Evolutionary conservation across 108 stramenopile species (phyloP).

Genomic region (Cyclotella kingstonii): DNA sequence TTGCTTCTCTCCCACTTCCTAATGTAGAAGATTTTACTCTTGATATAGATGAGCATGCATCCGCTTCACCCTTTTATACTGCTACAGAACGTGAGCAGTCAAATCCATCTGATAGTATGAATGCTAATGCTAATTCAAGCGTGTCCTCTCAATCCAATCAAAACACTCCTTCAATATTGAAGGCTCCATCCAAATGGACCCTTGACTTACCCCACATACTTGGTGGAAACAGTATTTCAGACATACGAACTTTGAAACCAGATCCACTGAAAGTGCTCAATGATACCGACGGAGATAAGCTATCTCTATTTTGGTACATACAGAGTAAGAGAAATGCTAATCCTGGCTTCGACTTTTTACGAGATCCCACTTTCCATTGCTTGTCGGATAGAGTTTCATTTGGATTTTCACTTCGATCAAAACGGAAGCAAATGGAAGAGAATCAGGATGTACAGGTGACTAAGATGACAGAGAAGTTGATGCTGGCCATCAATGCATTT

Average conservation of each 20-base stretch:
- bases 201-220: constrained; percentile 4
- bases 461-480: neutral
- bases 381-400: constrained; percentile 7
- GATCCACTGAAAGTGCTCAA: constrained; percentile 5
- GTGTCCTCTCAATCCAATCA: neutral
- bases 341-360: constrained; percentile 1
- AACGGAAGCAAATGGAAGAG: neutral
- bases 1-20: constrained; percentile 1
- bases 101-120: neutral
- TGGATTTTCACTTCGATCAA: constrained; percentile 12
- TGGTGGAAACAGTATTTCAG: neutral
- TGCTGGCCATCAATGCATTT: neutral
- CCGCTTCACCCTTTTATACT: no score
- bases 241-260: constrained; percentile 10
- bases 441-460: neutral
- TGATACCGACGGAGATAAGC: constrained; percentile 6
- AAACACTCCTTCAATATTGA: neutral
- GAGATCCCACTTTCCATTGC: constrained; percentile 6
- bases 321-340: neutral
- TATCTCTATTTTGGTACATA: constrained; percentile 14
- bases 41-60: no score
- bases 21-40: no score
- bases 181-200: constrained; percentile 1
- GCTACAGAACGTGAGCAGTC: no score
- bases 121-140: neutral